A percentile compares a stretch with the other conserved stretches of the same genome.
phyloP scores from a whole-genome alignment of 2,329 filamentous ascomycete genomes.

The Calonectria pauciramosa region DNA sequence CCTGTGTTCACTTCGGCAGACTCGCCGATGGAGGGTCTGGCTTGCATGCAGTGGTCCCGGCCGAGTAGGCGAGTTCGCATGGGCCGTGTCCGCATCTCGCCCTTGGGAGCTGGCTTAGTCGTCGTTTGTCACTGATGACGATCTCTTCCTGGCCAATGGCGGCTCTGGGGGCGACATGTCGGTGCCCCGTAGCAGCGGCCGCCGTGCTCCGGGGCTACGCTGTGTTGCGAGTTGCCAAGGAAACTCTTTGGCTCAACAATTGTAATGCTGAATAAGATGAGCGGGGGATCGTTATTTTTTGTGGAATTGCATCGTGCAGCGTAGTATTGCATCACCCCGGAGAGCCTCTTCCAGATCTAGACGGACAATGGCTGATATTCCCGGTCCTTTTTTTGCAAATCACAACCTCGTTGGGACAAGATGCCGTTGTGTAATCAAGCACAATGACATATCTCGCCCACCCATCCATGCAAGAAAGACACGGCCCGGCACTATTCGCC shows the following conservation, averaged over 20 bases:
- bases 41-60: constrained; percentile 13
- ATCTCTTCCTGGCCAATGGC: constrained; percentile 12
- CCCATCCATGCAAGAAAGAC: not conserved
- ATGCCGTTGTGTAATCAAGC: not conserved
- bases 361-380: not conserved
- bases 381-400: not conserved
- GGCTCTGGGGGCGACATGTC: not conserved
- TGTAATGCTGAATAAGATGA: constrained; percentile 1
- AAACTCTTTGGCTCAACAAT: not conserved
- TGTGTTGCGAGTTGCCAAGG: constrained; percentile 9
- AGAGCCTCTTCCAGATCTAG: not conserved
- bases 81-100: not conserved
- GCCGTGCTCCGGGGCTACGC: constrained; percentile 1
- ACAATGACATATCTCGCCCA: not conserved
- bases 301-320: constrained; percentile 1
- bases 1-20: constrained; percentile 11
- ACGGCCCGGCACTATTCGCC: not conserved
- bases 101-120: constrained; percentile 20
- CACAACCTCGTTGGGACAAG: not conserved
- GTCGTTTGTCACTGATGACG: constrained; percentile 26
- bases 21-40: constrained; percentile 16
- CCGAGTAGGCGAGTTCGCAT: not conserved
- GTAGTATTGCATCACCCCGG: not conserved
- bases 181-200: constrained; percentile 22
- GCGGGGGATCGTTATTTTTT: not conserved